Conservation (phyloP, 2,329 filamentous ascomycete species). For the Trichophyton simii region DNA sequence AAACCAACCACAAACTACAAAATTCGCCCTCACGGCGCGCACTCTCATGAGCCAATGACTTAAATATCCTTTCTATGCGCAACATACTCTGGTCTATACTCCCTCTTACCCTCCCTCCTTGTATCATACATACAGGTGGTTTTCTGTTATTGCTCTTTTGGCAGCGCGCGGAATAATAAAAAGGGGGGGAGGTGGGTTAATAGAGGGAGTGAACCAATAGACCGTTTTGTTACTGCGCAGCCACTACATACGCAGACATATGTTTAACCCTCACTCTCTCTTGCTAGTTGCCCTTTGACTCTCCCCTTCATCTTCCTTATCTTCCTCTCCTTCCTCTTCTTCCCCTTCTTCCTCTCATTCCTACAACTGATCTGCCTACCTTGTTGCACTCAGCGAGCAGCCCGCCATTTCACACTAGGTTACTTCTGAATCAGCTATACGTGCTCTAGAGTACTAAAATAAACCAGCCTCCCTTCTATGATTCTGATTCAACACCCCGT, state of each 20-base stretch:
- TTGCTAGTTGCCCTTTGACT: neutral
- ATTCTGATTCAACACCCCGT: neutral
- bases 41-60: neutral
- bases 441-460: neutral
- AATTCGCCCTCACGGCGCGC: neutral
- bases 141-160: constrained; percentile 18
- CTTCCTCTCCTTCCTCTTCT: neutral
- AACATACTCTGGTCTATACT: neutral
- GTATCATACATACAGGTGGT: constrained; percentile 4
- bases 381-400: neutral
- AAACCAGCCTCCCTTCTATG: neutral
- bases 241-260: neutral
- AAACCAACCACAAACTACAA: neutral
- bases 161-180: neutral
- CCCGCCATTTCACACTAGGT: neutral
- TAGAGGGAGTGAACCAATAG: neutral
- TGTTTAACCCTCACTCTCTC: neutral
- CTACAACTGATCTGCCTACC: neutral
- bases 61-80: neutral
- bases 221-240: neutral
- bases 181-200: neutral
- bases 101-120: neutral
- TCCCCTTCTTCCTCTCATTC: neutral
- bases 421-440: neutral
- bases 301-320: neutral